Evolutionary conservation across 768 basidiomycete species (phyloP), one percentile per base, ranked within the genome.

Genomic region (Rhizopogon rudus): DNA sequence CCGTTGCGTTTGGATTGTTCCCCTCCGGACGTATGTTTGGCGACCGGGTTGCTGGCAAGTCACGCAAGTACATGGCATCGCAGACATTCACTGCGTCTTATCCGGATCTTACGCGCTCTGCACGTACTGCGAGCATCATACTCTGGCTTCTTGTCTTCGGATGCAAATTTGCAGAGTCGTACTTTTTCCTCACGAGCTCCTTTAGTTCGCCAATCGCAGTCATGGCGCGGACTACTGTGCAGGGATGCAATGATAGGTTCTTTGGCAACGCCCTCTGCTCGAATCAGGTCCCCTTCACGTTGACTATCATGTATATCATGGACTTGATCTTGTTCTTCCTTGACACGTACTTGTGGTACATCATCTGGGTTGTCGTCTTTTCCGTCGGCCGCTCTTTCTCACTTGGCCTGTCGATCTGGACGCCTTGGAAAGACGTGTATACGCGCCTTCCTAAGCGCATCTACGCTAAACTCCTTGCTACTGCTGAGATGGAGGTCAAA

Each of bases 291-390:
- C 83, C 88, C 0, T 99, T 98, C 74, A 87, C 97, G 0, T 82
- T 99, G 57, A 78, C 95, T 40, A 94, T 98, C 80, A 99, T 98
- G 96, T 98, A 96, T 76, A 70, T 97, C 72, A 98, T 99, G 97
- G 97, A 99, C 68, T 74, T 99, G 61, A 79, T 92, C 55, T 78
- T 99, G 62, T 99, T 98, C 86, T 99, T 99, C 84, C 77, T 99
- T 75, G 97, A 99, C 79, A 99, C 97, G 44, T 99, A 98, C 79
- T 76, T 99, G 44, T 99, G 97, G 97, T 99, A 97, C 76, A 93
- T 98, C 77, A 94, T 98, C 69, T 98, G 96, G 96, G 83, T 93
- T 64, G 94, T 96, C 60, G 87, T 96, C 63, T 93, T 95, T 79
- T 91, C 88, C 65, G 88, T 96, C 46, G 87, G 82, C 8, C 83